Conservation (phyloP, 371 early-diverging fungal genomes). For the Mortierella sp. region DNA sequence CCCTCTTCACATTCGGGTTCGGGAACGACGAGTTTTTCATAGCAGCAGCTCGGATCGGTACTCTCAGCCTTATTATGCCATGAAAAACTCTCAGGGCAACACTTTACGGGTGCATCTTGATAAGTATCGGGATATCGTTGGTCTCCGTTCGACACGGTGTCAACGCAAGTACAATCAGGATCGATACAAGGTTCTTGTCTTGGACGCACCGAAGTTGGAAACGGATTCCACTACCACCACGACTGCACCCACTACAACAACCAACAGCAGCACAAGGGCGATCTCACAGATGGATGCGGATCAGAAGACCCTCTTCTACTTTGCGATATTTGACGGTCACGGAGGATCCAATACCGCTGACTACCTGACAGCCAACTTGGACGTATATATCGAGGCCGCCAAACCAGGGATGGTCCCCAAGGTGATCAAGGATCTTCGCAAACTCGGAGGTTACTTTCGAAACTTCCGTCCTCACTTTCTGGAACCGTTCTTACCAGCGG, state of each 20-base stretch:
- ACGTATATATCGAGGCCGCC: slow-evolving; percentile 32
- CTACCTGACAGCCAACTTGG: slow-evolving; percentile 46
- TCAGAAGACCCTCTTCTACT: slow-evolving; percentile 49
- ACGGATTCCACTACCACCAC: slow-evolving; percentile 2
- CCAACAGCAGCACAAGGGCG: neutral
- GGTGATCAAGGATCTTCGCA: slow-evolving; percentile 35
- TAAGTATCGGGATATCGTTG: slow-evolving; percentile 51
- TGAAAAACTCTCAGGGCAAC: slow-evolving; percentile 47
- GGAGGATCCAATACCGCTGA: slow-evolving; percentile 56
- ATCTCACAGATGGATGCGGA: slow-evolving; percentile 43
- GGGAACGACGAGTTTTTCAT: slow-evolving; percentile 19
- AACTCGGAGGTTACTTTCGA: slow-evolving; percentile 53
- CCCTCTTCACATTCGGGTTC: neutral
- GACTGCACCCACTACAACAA: neutral
- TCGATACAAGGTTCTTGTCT: slow-evolving; percentile 51
- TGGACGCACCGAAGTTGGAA: slow-evolving; percentile 34
- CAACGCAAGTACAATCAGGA: slow-evolving; percentile 54
- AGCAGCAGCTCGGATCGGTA: slow-evolving; percentile 11
- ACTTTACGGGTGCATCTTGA: slow-evolving; percentile 38
- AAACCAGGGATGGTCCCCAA: slow-evolving; percentile 37
- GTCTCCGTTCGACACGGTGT: slow-evolving; percentile 56
- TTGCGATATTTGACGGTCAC: slow-evolving; percentile 57
- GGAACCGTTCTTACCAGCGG: slow-evolving; percentile 44
- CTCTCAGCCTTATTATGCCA: slow-evolving; percentile 45
- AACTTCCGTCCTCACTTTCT: slow-evolving; percentile 42